Evolutionary conservation across 2,329 filamentous ascomycete genomes (phyloP), one percentile per base, ranked within the genome.

Genomic region (Esteya vermicola): DNA sequence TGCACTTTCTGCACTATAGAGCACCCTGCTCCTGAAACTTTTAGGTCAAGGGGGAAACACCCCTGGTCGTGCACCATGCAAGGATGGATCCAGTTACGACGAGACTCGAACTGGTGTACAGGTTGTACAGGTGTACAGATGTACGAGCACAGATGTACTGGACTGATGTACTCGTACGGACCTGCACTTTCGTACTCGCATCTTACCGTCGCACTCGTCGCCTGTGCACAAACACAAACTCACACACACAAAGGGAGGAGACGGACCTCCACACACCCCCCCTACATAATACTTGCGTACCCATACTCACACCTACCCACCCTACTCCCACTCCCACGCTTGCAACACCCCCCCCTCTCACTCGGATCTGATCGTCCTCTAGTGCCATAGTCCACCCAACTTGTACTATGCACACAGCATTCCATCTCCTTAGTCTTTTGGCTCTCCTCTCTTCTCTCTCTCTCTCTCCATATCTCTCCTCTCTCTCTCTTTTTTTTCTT

Each of bases 311-410:
- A n/a, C n/a, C n/a, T n/a, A 28, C n/a, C 12, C 26, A 28, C 28
- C 28, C 28, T 31, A 16, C 28, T 19, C 14, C 23, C 36, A 38
- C 36, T 36, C 18, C 36, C 25, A 28, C 36, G n/a, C 9, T n/a
- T 31, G 36, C 31, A 10, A 31, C 19, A 38, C 36, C 30, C 36
- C 26, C 34, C 27, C 27, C 25, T 21, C 28, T n/a, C n/a, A 14
- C 28, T 31, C 27, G 36, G 36, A 38, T 38, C 36, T 38, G 26
- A 38, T 38, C 36, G 36, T 27, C 36, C 35, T 36, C 25, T 36
- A 36, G 35, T 38, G 36, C 8, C 19, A 27, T 21, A 31, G 36
- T 22, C 36, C 36, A 37, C 26, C 12, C n/a, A n/a, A 14, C 4
- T 16, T 31, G 10, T 22, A 18, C 33, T 33, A 10, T 18, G 31